Evolutionary conservation across 306 rosid genomes (phyloP).

Genomic region (Vicia villosa): DNA sequence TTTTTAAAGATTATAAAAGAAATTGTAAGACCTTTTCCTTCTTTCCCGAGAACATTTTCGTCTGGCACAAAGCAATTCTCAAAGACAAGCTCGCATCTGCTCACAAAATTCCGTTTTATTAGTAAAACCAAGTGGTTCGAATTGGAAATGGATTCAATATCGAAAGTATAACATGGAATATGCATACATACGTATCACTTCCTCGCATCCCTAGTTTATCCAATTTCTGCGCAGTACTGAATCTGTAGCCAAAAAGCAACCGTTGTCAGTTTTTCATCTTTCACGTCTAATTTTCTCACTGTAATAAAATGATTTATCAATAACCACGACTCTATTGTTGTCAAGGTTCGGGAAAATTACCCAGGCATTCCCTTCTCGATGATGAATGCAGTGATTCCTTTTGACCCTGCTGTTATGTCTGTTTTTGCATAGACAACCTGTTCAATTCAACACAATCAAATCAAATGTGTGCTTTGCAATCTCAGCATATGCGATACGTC

Average conservation of each 20-base stretch:
- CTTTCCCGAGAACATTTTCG: slow-evolving; percentile 91
- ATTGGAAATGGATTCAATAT: slow-evolving; percentile 6
- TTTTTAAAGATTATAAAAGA: slow-evolving; percentile 24
- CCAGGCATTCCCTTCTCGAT: slow-evolving; percentile 97
- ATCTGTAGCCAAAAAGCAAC: slow-evolving; percentile 58
- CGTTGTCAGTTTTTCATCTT: slow-evolving; percentile 28
- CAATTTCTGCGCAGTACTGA: slow-evolving; percentile 90
- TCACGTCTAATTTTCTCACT: slow-evolving; percentile 9
- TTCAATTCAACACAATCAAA: slow-evolving; percentile 50
- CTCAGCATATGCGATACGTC: slow-evolving; percentile 3
- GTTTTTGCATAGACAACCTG: slow-evolving; percentile 98
- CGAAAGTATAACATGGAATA: slow-evolving; percentile 32
- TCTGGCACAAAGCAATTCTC: slow-evolving; percentile 97
- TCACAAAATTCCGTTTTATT: slow-evolving; percentile 42
- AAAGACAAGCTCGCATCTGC: slow-evolving; percentile 97
- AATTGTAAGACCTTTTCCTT: slow-evolving; percentile 78
- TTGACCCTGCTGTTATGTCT: slow-evolving; percentile 75
- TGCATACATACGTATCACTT: slow-evolving; percentile 86
- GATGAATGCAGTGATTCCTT: slow-evolving; percentile 95
- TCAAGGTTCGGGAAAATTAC: slow-evolving; percentile 51
- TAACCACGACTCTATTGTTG: slow-evolving; percentile 5
- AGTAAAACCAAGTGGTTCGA: slow-evolving; percentile 37
- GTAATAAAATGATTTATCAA: slow-evolving; percentile 20
- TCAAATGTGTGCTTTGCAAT: slow-evolving; percentile 28
- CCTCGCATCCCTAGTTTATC: slow-evolving; percentile 99